Conservation (phyloP, 78 protist genomes). For the Guillardia theta region DNA sequence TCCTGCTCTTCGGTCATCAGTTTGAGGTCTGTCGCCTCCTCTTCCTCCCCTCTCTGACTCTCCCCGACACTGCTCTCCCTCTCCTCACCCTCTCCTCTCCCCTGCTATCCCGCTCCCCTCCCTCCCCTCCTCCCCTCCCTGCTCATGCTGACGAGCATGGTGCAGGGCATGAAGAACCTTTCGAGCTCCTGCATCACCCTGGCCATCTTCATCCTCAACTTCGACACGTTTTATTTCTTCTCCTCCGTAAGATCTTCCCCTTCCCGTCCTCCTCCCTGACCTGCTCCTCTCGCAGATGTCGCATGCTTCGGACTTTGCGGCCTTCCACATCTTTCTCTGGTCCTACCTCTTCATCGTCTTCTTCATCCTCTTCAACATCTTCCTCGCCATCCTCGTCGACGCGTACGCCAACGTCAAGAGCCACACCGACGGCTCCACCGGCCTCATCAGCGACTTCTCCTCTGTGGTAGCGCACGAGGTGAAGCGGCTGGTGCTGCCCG, state of each 20-base stretch:
- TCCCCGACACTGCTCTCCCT: too few species aligned
- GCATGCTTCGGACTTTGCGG: background rate
- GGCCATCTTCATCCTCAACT: background rate
- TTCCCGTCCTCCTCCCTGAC: too few species aligned
- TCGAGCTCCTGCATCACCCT: background rate
- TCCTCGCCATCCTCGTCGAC: conserved; percentile 5
- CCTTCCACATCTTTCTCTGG: background rate
- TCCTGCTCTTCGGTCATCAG: too few species aligned
- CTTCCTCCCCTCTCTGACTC: too few species aligned
- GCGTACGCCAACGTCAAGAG: background rate
- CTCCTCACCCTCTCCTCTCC: too few species aligned
- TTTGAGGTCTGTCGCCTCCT: too few species aligned
- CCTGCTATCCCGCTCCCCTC: too few species aligned
- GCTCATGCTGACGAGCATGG: too few species aligned
- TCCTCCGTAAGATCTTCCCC: too few species aligned
- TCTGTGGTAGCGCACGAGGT: background rate
- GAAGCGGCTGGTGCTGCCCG: background rate
- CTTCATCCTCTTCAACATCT: conserved; percentile 11
- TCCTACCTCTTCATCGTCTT: background rate
- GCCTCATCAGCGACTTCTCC: background rate
- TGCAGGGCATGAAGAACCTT: background rate
- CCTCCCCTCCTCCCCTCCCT: too few species aligned
- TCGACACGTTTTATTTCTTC: background rate
- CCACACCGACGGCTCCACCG: background rate
- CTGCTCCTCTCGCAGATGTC: background rate